Conservation (phyloP, 176 grass and related monocot genomes). For the Chrysopogon serrulatus region DNA sequence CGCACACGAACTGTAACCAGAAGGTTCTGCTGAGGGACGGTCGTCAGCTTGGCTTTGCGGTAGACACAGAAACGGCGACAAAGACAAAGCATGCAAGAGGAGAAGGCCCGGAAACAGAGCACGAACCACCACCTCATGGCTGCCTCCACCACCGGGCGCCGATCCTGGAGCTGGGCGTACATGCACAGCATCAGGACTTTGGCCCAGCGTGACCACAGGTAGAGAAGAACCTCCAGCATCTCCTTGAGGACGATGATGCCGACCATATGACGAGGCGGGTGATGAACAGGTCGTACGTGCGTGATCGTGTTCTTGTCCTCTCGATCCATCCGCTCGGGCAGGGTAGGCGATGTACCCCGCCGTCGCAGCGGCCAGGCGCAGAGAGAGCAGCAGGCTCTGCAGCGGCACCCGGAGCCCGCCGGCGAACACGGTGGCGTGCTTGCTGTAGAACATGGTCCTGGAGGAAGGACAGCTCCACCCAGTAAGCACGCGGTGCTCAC, state of each 20-base stretch:
- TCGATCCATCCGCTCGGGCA: background rate
- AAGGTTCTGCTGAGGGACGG: too few relatives aligned
- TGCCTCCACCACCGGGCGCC: too few relatives aligned
- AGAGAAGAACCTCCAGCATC: background rate
- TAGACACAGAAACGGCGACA: too few relatives aligned
- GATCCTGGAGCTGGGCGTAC: rapidly evolving
- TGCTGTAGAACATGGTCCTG: conserved; percentile 18
- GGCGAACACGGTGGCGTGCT: background rate
- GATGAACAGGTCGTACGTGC: background rate
- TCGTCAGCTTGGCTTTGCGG: too few relatives aligned
- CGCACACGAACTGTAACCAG: too few relatives aligned
- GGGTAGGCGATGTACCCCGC: background rate
- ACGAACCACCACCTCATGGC: too few relatives aligned
- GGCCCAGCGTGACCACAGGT: background rate
- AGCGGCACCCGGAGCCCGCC: background rate
- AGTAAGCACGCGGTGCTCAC: too few relatives aligned
- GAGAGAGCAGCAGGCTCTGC: background rate
- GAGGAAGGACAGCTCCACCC: conserved; percentile 5
- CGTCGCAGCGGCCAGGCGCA: background rate
- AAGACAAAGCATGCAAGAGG: too few relatives aligned
- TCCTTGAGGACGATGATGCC: background rate
- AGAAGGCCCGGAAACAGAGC: too few relatives aligned
- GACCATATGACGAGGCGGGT: background rate
- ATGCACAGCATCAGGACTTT: background rate
- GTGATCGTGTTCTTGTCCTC: background rate